phyloP scores from a whole-genome alignment of 768 basidiomycete species.

The Suillus subalutaceus region DNA sequence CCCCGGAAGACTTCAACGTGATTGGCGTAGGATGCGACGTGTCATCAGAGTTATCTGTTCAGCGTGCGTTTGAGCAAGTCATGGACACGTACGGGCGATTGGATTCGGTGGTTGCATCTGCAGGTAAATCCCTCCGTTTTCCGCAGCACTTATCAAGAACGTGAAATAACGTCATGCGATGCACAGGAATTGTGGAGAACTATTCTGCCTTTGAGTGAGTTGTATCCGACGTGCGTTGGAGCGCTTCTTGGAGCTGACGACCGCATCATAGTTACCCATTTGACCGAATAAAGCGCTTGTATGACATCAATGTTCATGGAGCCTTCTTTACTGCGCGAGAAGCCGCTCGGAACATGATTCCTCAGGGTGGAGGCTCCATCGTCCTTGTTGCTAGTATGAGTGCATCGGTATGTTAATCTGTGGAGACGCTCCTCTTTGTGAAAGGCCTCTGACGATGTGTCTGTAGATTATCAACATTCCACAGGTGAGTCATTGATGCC shows the following conservation, averaged over 20 bases:
- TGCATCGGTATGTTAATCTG: slow-evolving; percentile 62
- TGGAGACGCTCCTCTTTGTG: slow-evolving; percentile 10
- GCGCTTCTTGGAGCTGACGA: slow-evolving; percentile 17
- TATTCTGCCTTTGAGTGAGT: slow-evolving; percentile 82
- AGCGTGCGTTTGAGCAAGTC: slow-evolving; percentile 67
- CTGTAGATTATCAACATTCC: slow-evolving; percentile 86
- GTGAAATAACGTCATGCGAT: slow-evolving; percentile 10
- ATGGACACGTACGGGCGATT: slow-evolving; percentile 69
- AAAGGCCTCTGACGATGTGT: slow-evolving; percentile 18
- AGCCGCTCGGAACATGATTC: slow-evolving; percentile 90
- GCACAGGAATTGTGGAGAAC: slow-evolving; percentile 82
- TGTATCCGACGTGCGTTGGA: slow-evolving; percentile 2
- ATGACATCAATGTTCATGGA: slow-evolving; percentile 94
- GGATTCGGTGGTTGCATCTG: slow-evolving; percentile 86
- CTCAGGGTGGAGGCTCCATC: slow-evolving; percentile 76
- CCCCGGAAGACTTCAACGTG: slow-evolving; percentile 60
- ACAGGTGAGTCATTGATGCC: slow-evolving; percentile 49
- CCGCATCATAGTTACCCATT: slow-evolving; percentile 68
- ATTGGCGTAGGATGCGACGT: slow-evolving; percentile 89
- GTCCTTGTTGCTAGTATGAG: slow-evolving; percentile 91
- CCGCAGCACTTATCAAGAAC: not conserved
- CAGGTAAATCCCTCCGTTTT: slow-evolving; percentile 49
- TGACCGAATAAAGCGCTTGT: slow-evolving; percentile 80
- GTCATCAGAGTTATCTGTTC: slow-evolving; percentile 76
- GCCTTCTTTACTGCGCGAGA: slow-evolving; percentile 96